Evolutionary conservation across 306 rosid genomes (phyloP), one percentile per base, ranked within the genome.

Genomic region (Quercus alba): DNA sequence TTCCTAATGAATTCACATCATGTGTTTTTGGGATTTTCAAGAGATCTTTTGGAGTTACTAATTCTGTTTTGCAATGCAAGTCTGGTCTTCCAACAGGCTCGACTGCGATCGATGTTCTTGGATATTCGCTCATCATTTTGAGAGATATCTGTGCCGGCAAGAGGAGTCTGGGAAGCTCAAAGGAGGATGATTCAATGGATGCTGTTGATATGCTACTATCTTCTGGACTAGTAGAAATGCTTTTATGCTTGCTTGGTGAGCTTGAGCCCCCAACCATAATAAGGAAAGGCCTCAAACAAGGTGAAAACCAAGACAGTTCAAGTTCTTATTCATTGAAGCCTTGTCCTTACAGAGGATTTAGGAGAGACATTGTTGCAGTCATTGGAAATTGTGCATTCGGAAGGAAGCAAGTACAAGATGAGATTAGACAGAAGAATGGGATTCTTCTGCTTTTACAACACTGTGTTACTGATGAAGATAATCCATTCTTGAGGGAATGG

Each of bases 401-500:
- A 85, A 82, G 91, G 81, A 91, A 85, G 84, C 77, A 55, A 23
- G 91, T 87, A 38, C 97, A 94, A 81, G 90, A 94, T 44, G 89
- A 84, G 35, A 84, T 94, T 33, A 82, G 95, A 75, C 72, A 81
- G 46, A 84, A 67, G 72, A 82, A 86, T 58, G 93, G 94, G 75
- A 82, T 94, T 70, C 89, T 91, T 61, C 78, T 94, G 80, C 87
- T 93, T 57, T 83, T 93, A 71, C 99, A 93, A 82, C 94, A 93
- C 78, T 91, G 97, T 85, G 95, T 91, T 67, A 71, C 84, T 25
- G 98, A 95, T 72, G 94, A 95, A 30, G 95, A 94, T 46, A 91
- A 91, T 75, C 97, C 96, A 8, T 95, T 80, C 84, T 63, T 91
- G 78, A 95, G 97, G 86, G 98, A 95, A 81, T 91, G 99, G 94